These are phyloP conservation scores for Tulasnella sp. DNA, from an alignment of 768 basidiomycete genomes.

Conservation along the genomic window DNA sequence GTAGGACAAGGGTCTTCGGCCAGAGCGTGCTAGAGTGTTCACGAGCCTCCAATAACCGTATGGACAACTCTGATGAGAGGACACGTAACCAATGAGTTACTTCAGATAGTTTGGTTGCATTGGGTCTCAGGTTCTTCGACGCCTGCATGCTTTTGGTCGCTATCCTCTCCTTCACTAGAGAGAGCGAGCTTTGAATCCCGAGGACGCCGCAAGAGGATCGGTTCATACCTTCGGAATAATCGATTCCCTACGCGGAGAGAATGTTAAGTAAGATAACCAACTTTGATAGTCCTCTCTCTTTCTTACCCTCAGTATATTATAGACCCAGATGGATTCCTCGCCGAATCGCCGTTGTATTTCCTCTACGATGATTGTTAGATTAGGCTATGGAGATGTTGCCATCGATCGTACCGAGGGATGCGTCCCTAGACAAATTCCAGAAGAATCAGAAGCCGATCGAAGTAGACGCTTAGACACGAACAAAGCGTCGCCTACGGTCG, in stretches of 20 bases:
- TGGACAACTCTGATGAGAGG: conserved; percentile 77
- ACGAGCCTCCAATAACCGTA: conserved; percentile 73
- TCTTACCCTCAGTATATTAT: conserved; percentile 70
- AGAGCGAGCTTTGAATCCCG: background rate
- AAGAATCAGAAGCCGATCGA: background rate
- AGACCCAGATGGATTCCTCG: conserved; percentile 80
- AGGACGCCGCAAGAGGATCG: background rate
- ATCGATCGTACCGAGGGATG: background rate
- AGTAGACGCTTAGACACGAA: conserved; percentile 30
- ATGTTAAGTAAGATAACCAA: background rate
- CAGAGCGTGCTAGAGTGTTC: conserved; percentile 60
- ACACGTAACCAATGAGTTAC: conserved; percentile 88
- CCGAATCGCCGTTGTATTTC: conserved; percentile 74
- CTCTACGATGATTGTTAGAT: conserved; percentile 32
- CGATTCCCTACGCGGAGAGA: conserved; percentile 53
- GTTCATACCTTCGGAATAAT: conserved; percentile 65
- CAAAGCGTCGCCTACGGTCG: conserved; percentile 84
- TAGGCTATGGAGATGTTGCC: background rate
- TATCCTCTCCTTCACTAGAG: conserved; percentile 72
- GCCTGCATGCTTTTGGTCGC: conserved; percentile 86
- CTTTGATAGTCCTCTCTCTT: background rate
- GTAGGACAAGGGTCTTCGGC: conserved; percentile 85
- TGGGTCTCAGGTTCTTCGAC: conserved; percentile 81
- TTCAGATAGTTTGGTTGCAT: conserved; percentile 58
- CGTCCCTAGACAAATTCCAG: background rate